Evolutionary conservation across 169 alveolate species (phyloP).

Genomic region (Cystoisospora suis): DNA sequence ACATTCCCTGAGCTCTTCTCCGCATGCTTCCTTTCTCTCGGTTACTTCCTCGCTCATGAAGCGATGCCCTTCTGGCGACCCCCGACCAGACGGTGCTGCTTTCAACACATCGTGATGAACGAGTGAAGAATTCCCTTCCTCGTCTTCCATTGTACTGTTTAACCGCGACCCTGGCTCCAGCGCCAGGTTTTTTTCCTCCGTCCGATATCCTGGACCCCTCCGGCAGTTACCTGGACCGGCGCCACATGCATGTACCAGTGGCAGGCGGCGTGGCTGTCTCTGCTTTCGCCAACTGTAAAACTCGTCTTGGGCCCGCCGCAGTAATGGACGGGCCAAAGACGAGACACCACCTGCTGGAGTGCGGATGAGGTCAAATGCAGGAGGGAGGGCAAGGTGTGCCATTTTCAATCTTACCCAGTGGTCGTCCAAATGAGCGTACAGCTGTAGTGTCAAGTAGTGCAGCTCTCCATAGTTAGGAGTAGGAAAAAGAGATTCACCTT

Average conservation of each 20-base stretch:
- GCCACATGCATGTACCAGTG: neutral
- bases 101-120: no score
- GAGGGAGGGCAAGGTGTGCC: conserved; percentile 46
- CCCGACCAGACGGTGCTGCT: no score
- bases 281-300: neutral
- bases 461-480: neutral
- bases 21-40: no score
- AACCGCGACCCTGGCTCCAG: neutral
- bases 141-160: neutral
- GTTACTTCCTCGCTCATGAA: no score
- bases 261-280: neutral
- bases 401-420: conserved; percentile 52
- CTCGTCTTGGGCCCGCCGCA: no score
- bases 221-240: neutral
- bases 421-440: conserved; percentile 44
- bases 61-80: no score
- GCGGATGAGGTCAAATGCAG: neutral
- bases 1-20: no score
- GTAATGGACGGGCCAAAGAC: no score
- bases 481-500: neutral
- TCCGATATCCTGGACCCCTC: neutral
- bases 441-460: conserved; percentile 49
- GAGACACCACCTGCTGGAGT: no score
- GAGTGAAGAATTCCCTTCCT: neutral
- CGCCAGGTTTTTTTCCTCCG: neutral